A percentile compares a stretch with the other conserved stretches of the same genome.
Conservation (phyloP, 2,329 filamentous ascomycete species). For the Knoxdaviesia proteae region DNA sequence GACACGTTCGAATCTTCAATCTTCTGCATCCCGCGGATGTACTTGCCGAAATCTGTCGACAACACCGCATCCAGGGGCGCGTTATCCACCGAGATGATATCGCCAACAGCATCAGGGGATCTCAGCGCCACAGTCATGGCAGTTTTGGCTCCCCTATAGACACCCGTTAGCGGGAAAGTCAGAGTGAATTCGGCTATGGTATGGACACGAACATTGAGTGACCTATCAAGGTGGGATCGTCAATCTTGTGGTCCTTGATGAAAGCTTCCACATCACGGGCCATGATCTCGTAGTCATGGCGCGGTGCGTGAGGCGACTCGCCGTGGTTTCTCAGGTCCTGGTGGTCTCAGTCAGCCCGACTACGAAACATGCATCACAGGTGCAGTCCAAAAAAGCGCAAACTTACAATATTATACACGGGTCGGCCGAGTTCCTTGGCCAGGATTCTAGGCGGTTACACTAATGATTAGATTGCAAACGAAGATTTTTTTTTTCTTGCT, state of each 20-base stretch:
- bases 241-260: constrained; percentile 48
- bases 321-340: constrained; percentile 88
- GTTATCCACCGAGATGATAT: constrained; percentile 76
- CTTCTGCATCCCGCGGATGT: constrained; percentile 65
- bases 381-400: neutral
- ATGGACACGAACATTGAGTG: constrained; percentile 58
- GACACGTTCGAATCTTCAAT: constrained; percentile 50
- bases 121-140: constrained; percentile 72
- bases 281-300: constrained; percentile 66
- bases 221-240: constrained; percentile 58
- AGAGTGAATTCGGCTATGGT: neutral
- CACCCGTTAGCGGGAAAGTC: too few relatives aligned
- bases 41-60: constrained; percentile 53
- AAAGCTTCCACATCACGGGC: constrained; percentile 68
- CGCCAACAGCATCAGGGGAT: constrained; percentile 42
- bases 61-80: constrained; percentile 67
- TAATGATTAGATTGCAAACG: constrained; percentile 3
- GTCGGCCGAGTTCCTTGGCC: constrained; percentile 58
- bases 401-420: constrained; percentile 62
- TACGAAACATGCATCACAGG: too few relatives aligned
- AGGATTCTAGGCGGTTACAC: constrained; percentile 35
- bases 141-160: constrained; percentile 61
- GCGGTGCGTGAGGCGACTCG: constrained; percentile 56
- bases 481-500: too few relatives aligned
- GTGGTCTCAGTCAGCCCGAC: constrained; percentile 5